Percentiles rank a stretch among this genome's conserved stretches.
Evolutionary conservation across 345 rosid genomes (phyloP).

Genomic region (Syzygium aromaticum): DNA sequence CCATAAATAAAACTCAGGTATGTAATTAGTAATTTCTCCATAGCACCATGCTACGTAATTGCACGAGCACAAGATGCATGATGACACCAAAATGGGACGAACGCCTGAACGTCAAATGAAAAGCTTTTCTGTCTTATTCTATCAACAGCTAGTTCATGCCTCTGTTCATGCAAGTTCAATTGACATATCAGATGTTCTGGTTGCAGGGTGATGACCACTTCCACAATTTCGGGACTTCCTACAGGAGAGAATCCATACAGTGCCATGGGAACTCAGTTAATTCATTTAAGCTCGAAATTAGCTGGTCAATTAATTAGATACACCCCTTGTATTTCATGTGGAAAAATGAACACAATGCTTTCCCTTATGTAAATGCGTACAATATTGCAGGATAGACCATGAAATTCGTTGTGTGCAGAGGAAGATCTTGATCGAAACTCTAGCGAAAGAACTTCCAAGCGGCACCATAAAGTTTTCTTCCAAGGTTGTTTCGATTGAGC

Average conservation of each 20-base stretch:
- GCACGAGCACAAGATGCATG: background rate
- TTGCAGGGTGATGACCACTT: background rate
- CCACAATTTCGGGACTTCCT: background rate
- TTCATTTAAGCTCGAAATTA: background rate
- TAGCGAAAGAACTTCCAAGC: conserved; percentile 41
- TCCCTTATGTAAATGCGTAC: background rate
- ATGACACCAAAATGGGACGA: background rate
- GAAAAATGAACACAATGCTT: background rate
- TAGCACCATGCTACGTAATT: background rate
- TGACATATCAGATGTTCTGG: background rate
- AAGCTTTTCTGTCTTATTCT: background rate
- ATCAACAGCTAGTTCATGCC: background rate
- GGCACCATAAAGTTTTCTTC: conserved; percentile 59
- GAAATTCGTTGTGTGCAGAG: conserved; percentile 52
- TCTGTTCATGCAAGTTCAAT: background rate
- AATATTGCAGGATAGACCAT: conserved; percentile 20
- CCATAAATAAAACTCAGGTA: background rate
- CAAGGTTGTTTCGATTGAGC: conserved; percentile 51
- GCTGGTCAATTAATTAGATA: background rate
- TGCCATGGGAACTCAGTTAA: background rate
- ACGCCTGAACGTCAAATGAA: background rate
- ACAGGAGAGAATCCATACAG: background rate
- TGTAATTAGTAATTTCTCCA: background rate
- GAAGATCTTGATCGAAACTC: conserved; percentile 38
- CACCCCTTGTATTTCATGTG: background rate